These are phyloP conservation scores for Piper longum DNA, from an alignment of 164 flowering plant species.

Conservation along the genomic window DNA sequence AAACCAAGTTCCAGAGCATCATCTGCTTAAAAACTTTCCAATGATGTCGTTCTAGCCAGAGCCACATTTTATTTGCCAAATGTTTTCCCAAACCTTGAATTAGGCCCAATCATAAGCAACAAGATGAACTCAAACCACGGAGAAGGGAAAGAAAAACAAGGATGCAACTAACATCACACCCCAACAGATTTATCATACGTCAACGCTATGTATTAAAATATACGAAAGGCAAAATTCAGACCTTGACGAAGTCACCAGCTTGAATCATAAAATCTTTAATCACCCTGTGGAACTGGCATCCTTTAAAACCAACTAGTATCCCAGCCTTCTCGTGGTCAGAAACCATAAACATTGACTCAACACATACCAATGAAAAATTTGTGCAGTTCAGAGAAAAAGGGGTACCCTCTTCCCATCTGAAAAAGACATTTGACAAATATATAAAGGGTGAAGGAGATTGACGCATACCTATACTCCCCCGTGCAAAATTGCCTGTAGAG, in stretches of 20 bases:
- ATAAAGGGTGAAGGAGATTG: not conserved
- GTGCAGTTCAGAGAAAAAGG: not conserved
- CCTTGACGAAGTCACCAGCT: slow-evolving; percentile 94
- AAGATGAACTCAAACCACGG: no score
- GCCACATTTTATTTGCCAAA: no score
- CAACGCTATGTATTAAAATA: no score
- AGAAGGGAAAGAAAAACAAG: no score
- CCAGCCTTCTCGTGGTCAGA: slow-evolving; percentile 56
- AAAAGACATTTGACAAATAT: no score
- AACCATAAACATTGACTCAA: not conserved
- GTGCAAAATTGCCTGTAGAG: slow-evolving; percentile 1
- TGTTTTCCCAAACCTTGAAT: no score
- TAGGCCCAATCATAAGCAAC: no score
- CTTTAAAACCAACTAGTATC: slow-evolving; percentile 84
- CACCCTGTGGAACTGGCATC: slow-evolving; percentile 90
- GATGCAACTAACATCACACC: no score
- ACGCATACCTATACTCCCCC: not conserved
- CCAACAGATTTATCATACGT: no score
- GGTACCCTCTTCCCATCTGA: no score
- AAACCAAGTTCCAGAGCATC: not conserved
- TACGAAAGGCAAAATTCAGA: slow-evolving; percentile 2
- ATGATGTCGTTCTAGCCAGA: no score
- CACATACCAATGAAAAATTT: not conserved
- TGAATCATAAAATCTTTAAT: slow-evolving; percentile 97
- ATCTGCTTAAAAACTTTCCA: no score